Evolutionary conservation across 2,329 filamentous ascomycete genomes (phyloP).

Genomic region (Ophiostoma triangulosporum): DNA sequence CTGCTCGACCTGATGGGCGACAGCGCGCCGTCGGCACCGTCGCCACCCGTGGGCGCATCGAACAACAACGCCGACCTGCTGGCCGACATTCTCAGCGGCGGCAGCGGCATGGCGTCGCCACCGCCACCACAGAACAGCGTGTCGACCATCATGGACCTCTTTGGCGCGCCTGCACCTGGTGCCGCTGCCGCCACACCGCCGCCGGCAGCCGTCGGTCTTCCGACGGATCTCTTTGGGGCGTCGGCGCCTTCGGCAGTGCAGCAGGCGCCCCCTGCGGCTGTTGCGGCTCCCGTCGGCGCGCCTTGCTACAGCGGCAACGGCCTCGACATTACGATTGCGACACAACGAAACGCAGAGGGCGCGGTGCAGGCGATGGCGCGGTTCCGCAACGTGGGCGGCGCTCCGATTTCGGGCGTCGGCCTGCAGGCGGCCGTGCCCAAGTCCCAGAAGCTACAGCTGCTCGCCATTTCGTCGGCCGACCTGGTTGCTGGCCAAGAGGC

Average conservation of each 20-base stretch:
- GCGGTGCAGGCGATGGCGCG: slow-evolving; percentile 69
- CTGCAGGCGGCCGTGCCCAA: slow-evolving; percentile 94
- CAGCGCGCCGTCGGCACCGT: slow-evolving; percentile 37
- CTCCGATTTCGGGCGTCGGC: slow-evolving; percentile 58
- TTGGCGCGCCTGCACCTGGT: slow-evolving; percentile 31
- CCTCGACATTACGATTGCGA: slow-evolving; percentile 63
- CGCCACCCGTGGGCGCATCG: slow-evolving; percentile 39
- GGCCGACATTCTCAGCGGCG: slow-evolving; percentile 80
- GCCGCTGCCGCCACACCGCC: slow-evolving; percentile 21
- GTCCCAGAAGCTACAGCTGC: slow-evolving; percentile 83
- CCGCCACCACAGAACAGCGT: slow-evolving; percentile 43
- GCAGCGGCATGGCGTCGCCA: slow-evolving; percentile 31
- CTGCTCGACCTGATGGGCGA: slow-evolving; percentile 88
- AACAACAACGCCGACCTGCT: slow-evolving; percentile 81
- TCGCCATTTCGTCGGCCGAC: slow-evolving; percentile 74
- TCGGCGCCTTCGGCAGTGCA: slow-evolving; percentile 30
- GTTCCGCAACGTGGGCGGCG: slow-evolving; percentile 66
- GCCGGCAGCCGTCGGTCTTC: slow-evolving; percentile 28
- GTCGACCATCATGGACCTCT: slow-evolving; percentile 82
- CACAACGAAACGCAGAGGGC: slow-evolving; percentile 70
- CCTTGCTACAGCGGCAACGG: slow-evolving; percentile 79
- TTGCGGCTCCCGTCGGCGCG: slow-evolving; percentile 41
- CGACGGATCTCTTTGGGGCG: slow-evolving; percentile 37
- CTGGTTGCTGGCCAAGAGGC: slow-evolving; percentile 68
- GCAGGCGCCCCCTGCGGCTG: slow-evolving; percentile 21